A percentile compares a stretch with the other conserved stretches of the same genome.
phyloP scores from a whole-genome alignment of 2,329 filamentous ascomycete genomes.

The Canariomyces notabilis region DNA sequence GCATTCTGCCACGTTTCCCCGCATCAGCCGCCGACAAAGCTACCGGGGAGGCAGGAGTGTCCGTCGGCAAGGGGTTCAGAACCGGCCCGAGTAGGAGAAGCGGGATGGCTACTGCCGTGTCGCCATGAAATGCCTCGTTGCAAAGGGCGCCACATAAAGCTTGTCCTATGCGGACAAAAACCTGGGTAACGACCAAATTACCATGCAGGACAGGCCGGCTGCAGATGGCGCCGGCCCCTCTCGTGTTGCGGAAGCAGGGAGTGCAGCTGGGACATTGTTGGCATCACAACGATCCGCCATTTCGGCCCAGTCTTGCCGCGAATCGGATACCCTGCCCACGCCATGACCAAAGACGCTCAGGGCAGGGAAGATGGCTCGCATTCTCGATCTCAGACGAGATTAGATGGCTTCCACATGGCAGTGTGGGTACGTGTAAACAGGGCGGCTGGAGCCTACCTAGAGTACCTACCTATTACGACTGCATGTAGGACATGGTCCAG shows the following conservation, averaged over 20 bases:
- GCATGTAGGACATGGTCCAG: no score
- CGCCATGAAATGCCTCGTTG: neutral
- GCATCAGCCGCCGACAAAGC: no score
- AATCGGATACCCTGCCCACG: neutral
- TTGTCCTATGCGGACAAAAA: neutral
- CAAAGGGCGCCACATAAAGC: neutral
- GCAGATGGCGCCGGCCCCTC: neutral
- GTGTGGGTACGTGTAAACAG: no score
- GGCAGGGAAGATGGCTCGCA: neutral
- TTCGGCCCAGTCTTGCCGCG: neutral
- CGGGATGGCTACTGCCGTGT: neutral
- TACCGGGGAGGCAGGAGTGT: neutral
- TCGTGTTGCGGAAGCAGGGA: neutral
- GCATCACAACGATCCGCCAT: neutral
- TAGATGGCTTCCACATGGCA: neutral
- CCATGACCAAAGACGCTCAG: neutral
- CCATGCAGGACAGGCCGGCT: neutral
- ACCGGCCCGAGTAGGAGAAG: neutral
- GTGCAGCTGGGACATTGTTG: neutral
- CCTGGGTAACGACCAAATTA: neutral
- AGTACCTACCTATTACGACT: no score
- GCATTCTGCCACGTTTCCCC: no score
- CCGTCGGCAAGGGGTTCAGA: neutral
- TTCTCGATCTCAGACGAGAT: neutral
- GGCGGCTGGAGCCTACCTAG: no score